A percentile compares a stretch with the other conserved stretches of the same genome.
Evolutionary conservation across 2,329 filamentous ascomycete species (phyloP).

Genomic region (Phoma sp.): DNA sequence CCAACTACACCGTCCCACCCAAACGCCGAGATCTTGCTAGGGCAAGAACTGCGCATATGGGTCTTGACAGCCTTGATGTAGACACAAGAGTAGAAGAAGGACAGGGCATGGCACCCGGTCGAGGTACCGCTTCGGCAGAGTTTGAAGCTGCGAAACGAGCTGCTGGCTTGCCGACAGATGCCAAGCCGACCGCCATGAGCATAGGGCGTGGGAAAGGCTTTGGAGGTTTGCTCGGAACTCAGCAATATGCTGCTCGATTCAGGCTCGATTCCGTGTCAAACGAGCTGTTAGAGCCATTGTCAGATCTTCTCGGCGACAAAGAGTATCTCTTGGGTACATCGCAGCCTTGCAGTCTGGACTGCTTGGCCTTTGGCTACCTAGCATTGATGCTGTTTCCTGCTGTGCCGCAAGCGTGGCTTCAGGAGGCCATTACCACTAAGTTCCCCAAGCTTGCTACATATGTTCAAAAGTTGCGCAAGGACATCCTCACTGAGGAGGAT

Average conservation of each 20-base stretch:
- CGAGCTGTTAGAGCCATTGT: slow-evolving; percentile 72
- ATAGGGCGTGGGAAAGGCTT: slow-evolving; percentile 65
- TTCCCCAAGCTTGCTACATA: slow-evolving; percentile 49
- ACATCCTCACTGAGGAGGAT: slow-evolving; percentile 32
- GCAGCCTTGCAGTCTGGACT: slow-evolving; percentile 72
- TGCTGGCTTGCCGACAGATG: slow-evolving; percentile 45
- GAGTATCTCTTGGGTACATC: slow-evolving; percentile 61
- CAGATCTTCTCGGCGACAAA: slow-evolving; percentile 64
- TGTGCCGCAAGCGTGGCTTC: slow-evolving; percentile 68
- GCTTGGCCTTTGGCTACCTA: slow-evolving; percentile 79
- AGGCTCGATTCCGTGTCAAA: slow-evolving; percentile 75
- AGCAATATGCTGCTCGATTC: slow-evolving; percentile 76
- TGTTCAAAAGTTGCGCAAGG: slow-evolving; percentile 42
- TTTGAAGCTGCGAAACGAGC: slow-evolving; percentile 47
- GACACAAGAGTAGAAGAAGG: slow-evolving; percentile 48
- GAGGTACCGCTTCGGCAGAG: slow-evolving; percentile 39
- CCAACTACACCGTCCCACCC: slow-evolving; percentile 85
- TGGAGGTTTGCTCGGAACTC: slow-evolving; percentile 65
- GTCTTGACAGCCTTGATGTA: slow-evolving; percentile 55
- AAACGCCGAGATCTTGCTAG: slow-evolving; percentile 73
- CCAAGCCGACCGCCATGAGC: slow-evolving; percentile 50
- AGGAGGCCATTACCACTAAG: slow-evolving; percentile 61
- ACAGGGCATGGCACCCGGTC: slow-evolving; percentile 39
- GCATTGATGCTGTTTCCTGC: slow-evolving; percentile 70
- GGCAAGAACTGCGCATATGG: slow-evolving; percentile 63